Evolutionary conservation across 1,284 basidiomycete species (phyloP), one percentile per base, ranked within the genome.

Genomic region (Heterobasidion occidentale): DNA sequence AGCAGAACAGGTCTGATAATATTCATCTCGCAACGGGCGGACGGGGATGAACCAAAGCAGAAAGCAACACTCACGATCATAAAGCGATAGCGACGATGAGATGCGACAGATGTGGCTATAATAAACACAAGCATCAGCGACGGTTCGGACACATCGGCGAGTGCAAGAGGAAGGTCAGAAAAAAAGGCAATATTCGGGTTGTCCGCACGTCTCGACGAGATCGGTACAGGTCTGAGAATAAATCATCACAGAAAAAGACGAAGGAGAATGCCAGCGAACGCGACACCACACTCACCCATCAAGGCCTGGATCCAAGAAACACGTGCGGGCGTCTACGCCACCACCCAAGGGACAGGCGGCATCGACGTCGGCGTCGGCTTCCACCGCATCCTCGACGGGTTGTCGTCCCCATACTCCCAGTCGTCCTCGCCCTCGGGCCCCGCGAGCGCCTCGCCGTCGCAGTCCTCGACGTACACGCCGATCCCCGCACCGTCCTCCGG

Each of bases 401-500:
- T 76, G 5, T 74, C 74, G 56, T 80, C 70, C 14, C 81, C 84
- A 63, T 87, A 87, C 20, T 79, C 75, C 86, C 85, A 89, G 36
- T 81, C 77, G 8, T 72, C 69, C 52, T 60, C 71, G 44, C 67
- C 68, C 20, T 62, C 65, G 15, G 57, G 63, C 11, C 71, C 69
- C 12, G 17, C 66, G 35, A 66, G 70, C 3, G 61, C 68, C 4
- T 46, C 69, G 12, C 62, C 68, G 59, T 79, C 81, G 56, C 80
- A 87, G 63, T 87, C 82, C 64, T 89, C 84, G 17, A 89, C 85
- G 58, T 83, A 90, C 12, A 90, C 84, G 2, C 84, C 80, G 36
- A 90, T 86, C 2, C 88, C 88, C 9, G 80, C 75, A n/a, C 79
- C 84, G 2, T 88, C 87, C 51, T 79, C 74, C 0, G 86, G 83